A percentile compares a stretch with the other conserved stretches of the same genome.
These are phyloP conservation scores for Pyronema domesticum DNA, from an alignment of 495 filamentous ascomycete species.

Conservation along the genomic window DNA sequence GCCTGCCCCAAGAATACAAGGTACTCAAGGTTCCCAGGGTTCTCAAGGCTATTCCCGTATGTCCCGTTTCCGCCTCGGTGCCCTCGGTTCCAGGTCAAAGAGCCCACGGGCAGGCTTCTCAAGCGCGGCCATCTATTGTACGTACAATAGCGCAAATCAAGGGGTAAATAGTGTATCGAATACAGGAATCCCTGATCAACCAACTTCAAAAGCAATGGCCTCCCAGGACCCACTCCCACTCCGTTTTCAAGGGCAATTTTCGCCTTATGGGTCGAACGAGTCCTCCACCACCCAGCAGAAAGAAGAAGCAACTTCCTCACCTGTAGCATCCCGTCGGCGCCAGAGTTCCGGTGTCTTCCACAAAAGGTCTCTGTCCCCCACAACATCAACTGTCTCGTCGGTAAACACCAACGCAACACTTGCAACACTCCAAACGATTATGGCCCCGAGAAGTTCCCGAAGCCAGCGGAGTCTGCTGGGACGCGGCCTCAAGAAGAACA, in stretches of 20 bases:
- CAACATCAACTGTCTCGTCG: conserved; percentile 7
- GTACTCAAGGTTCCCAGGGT: neutral
- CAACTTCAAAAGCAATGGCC: conserved; percentile 12
- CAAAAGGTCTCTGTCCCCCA: conserved; percentile 22
- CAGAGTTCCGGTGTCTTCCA: conserved; percentile 14
- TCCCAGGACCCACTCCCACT: conserved; percentile 4
- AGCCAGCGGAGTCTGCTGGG: conserved; percentile 17
- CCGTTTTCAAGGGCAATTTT: conserved; percentile 18
- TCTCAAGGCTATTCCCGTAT: neutral
- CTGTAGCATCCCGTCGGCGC: neutral
- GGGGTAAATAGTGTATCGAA: conserved; percentile 4
- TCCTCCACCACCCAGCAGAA: conserved; percentile 10
- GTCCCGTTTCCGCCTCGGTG: conserved; percentile 20
- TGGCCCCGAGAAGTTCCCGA: neutral
- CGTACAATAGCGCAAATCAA: conserved; percentile 5
- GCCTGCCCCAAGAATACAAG: conserved; percentile 3
- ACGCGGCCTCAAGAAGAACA: conserved; percentile 15
- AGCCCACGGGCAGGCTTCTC: conserved; percentile 16
- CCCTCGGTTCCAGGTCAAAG: conserved; percentile 19
- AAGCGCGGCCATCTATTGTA: conserved; percentile 9
- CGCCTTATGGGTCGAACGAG: conserved; percentile 18
- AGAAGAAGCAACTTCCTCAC: conserved; percentile 9
- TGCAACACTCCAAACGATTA: conserved; percentile 9
- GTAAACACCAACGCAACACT: conserved; percentile 12
- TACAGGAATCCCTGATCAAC: conserved; percentile 13